Evolutionary conservation across 345 rosid genomes (phyloP).

Genomic region (Hevea brasiliensis): DNA sequence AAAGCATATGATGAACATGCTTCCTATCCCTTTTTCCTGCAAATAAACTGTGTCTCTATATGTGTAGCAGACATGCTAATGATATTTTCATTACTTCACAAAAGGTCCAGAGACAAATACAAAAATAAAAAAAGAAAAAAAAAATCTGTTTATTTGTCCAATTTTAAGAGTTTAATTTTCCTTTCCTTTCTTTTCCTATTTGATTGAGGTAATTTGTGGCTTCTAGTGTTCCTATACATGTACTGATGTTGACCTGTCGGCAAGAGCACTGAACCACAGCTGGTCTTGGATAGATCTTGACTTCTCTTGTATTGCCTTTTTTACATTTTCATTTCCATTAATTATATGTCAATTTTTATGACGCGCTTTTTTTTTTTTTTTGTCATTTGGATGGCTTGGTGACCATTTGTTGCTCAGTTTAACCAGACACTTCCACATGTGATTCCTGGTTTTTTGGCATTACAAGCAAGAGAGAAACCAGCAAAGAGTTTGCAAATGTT

Average conservation of each 20-base stretch:
- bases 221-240: slow-evolving; percentile 12
- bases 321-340: not conserved
- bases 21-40: slow-evolving; percentile 21
- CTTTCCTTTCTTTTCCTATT: not conserved
- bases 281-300: slow-evolving; percentile 18
- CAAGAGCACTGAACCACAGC: slow-evolving; percentile 16
- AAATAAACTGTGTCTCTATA: slow-evolving; percentile 31
- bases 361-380: slow-evolving; percentile 17
- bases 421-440: slow-evolving; percentile 22
- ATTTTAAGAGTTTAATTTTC: not conserved
- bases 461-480: slow-evolving; percentile 14
- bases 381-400: slow-evolving; percentile 7
- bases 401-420: slow-evolving; percentile 6
- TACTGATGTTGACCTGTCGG: slow-evolving; percentile 19
- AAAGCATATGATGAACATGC: slow-evolving; percentile 40
- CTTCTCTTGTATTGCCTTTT: slow-evolving; percentile 18
- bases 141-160: slow-evolving; percentile 18
- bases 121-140: slow-evolving; percentile 3
- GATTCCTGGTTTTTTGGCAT: slow-evolving; percentile 15
- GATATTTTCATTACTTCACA: slow-evolving; percentile 17
- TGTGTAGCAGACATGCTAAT: slow-evolving; percentile 17
- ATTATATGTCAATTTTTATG: slow-evolving; percentile 2
- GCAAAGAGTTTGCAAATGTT: slow-evolving; percentile 1
- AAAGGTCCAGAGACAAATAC: slow-evolving; percentile 24
- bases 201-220: slow-evolving; percentile 7